A percentile compares a stretch with the other conserved stretches of the same genome.
These are phyloP conservation scores for Barbarea vulgaris DNA, from an alignment of 345 rosid genomes.

Conservation along the genomic window DNA sequence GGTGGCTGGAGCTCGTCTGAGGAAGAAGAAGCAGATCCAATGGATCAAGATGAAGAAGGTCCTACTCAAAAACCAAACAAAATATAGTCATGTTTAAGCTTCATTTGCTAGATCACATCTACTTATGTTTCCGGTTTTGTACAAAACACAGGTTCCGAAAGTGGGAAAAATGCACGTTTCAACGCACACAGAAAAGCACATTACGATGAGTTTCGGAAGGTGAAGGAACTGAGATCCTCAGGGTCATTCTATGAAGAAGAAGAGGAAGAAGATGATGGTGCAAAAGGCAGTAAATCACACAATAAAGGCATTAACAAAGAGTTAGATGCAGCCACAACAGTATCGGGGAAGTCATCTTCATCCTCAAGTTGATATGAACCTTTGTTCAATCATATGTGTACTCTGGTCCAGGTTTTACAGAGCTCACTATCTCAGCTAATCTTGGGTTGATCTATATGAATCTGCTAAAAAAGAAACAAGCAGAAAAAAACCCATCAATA, in stretches of 20 bases:
- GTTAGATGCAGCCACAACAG: conserved; percentile 30
- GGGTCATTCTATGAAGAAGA: conserved; percentile 71
- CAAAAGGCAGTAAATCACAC: conserved; percentile 34
- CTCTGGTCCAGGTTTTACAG: conserved; percentile 17
- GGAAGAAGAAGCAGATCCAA: conserved; percentile 80
- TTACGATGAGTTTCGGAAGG: conserved; percentile 82
- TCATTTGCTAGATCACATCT: not conserved
- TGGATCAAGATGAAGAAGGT: conserved; percentile 85
- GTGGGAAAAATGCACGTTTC: conserved; percentile 54
- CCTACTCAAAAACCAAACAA: conserved; percentile 13
- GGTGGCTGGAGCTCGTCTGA: conserved; percentile 91
- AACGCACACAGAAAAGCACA: conserved; percentile 83
- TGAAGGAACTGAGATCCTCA: conserved; percentile 68
- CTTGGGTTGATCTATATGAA: not conserved
- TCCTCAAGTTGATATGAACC: conserved; percentile 21
- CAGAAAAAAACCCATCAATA: not conserved
- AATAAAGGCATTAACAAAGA: conserved; percentile 54
- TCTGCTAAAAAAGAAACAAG: not conserved
- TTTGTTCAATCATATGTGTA: conserved; percentile 15
- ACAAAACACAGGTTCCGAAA: conserved; percentile 47
- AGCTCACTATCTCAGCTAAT: conserved; percentile 5
- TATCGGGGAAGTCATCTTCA: conserved; percentile 33
- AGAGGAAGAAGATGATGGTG: conserved; percentile 52
- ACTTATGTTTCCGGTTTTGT: not conserved
- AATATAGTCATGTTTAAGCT: not conserved